These are phyloP conservation scores for Cornus kousa DNA, from an alignment of 148 eudicot species.

Conservation along the genomic window DNA sequence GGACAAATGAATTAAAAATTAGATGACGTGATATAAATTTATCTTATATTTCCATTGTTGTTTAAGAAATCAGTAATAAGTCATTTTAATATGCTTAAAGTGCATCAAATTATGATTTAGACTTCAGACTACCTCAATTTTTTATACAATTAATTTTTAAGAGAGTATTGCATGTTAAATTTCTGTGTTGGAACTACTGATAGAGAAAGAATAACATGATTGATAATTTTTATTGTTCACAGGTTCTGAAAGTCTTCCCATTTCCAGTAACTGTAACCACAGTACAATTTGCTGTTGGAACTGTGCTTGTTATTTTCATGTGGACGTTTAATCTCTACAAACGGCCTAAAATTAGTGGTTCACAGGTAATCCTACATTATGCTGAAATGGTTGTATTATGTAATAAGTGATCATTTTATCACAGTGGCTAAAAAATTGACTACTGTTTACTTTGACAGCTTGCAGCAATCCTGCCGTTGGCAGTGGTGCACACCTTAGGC, in stretches of 20 bases:
- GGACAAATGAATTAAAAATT: neutral
- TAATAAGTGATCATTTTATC: neutral
- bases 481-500: conserved; percentile 76
- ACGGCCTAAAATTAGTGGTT: conserved; percentile 70
- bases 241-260: conserved; percentile 83
- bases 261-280: conserved; percentile 72
- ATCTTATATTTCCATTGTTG: neutral
- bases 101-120: neutral
- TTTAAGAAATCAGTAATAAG: neutral
- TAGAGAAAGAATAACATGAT: neutral
- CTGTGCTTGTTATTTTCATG: conserved; percentile 67
- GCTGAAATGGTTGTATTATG: neutral
- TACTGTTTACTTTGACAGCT: conserved; percentile 48
- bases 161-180: neutral
- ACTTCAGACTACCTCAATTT: neutral
- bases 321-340: conserved; percentile 76
- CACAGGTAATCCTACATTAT: conserved; percentile 50
- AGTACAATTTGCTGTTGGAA: conserved; percentile 81
- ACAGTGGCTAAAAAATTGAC: conserved; percentile 5
- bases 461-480: conserved; percentile 74
- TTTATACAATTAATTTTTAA: neutral
- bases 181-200: neutral
- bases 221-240: conserved; percentile 17
- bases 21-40: neutral
- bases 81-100: neutral